A percentile compares a stretch with the other conserved stretches of the same genome.
Evolutionary conservation across 495 filamentous ascomycete species (phyloP).

Genomic region (Aspergillus sparsus): DNA sequence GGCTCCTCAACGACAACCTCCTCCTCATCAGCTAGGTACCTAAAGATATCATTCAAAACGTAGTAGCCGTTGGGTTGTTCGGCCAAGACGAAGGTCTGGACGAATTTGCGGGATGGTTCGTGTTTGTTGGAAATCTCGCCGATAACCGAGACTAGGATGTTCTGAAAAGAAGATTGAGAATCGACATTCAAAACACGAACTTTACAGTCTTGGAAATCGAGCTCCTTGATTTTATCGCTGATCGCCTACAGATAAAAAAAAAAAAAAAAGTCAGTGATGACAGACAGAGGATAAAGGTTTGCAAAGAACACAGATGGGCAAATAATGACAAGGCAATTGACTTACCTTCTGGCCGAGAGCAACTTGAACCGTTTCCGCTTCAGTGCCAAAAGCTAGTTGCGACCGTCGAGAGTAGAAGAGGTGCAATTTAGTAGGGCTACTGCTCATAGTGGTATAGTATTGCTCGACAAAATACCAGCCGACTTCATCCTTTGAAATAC

Average conservation of each 20-base stretch:
- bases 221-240: conserved; percentile 86
- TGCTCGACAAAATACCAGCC: conserved; percentile 99
- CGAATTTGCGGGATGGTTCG: conserved; percentile 87
- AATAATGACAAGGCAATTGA: conserved; percentile 17
- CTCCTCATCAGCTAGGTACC: conserved; percentile 80
- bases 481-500: conserved; percentile 78
- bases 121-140: conserved; percentile 95
- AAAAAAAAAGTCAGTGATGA: conserved; percentile 15
- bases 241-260: conserved; percentile 63
- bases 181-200: conserved; percentile 98
- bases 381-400: conserved; percentile 79
- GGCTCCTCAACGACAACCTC: conserved; percentile 61
- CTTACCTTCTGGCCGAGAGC: conserved; percentile 82
- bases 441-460: conserved; percentile 96
- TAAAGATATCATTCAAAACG: conserved; percentile 96
- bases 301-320: background rate
- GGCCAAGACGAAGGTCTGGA: conserved; percentile 97
- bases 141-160: conserved; percentile 96
- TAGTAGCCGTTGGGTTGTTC: conserved; percentile 97
- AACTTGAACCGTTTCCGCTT: conserved; percentile 82
- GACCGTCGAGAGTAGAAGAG: conserved; percentile 83
- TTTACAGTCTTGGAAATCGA: conserved; percentile 97
- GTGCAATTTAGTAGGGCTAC: conserved; percentile 88
- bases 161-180: conserved; percentile 85
- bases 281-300: background rate